Conservation (phyloP, 768 basidiomycete species). For the Russula brevipes region DNA sequence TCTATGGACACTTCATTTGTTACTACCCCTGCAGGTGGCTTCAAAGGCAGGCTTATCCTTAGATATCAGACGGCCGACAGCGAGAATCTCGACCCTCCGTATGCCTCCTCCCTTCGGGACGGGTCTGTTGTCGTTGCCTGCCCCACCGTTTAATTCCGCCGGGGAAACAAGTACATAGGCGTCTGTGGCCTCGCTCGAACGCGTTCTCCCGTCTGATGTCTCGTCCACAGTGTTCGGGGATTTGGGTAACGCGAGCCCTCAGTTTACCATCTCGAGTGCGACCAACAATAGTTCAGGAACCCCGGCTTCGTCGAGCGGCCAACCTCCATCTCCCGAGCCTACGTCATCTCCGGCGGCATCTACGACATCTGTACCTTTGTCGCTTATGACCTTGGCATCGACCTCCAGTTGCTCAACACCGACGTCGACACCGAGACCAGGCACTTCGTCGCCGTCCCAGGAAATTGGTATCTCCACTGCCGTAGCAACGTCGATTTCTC, state of each 20-base stretch:
- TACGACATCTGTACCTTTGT: background rate
- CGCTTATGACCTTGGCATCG: background rate
- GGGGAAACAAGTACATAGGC: constrained; percentile 41
- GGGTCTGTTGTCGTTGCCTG: constrained; percentile 40
- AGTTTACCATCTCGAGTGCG: constrained; percentile 15
- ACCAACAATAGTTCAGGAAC: background rate
- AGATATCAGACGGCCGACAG: constrained; percentile 37
- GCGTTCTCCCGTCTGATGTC: background rate
- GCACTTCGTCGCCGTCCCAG: background rate
- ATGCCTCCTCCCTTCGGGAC: constrained; percentile 30
- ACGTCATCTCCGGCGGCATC: background rate
- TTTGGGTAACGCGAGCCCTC: constrained; percentile 16
- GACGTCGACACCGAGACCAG: too few species aligned
- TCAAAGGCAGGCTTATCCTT: constrained; percentile 42
- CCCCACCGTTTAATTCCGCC: constrained; percentile 35
- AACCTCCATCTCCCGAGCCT: background rate
- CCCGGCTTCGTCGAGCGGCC: background rate
- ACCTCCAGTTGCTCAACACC: background rate
- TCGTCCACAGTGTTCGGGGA: constrained; percentile 11
- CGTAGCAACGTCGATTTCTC: background rate
- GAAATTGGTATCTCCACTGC: background rate
- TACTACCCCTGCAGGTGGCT: constrained; percentile 34
- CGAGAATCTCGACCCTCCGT: constrained; percentile 47
- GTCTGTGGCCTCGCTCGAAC: constrained; percentile 34
- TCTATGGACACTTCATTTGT: constrained; percentile 33